Conservation (phyloP, 805 yeast genomes). For the Pichia thaimueangensis region DNA sequence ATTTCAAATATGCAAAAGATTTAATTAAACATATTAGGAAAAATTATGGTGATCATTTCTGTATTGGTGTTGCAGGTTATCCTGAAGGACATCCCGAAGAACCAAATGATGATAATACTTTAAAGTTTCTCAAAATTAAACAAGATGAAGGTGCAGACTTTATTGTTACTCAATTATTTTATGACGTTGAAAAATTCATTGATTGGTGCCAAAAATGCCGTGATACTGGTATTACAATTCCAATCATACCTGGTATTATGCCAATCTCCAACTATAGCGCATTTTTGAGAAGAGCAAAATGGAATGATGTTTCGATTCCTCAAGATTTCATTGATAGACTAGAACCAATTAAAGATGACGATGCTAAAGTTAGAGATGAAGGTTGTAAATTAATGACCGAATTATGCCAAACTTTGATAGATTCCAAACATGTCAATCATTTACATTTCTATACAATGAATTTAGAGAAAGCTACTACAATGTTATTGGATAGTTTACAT, state of each 20-base stretch:
- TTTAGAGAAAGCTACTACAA: slow-evolving; percentile 81
- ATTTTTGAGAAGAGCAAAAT: slow-evolving; percentile 85
- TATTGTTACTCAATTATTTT: slow-evolving; percentile 94
- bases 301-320: slow-evolving; percentile 88
- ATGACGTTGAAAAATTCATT: slow-evolving; percentile 82
- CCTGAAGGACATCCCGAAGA: slow-evolving; percentile 98
- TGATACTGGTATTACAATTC: slow-evolving; percentile 67
- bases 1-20: slow-evolving; percentile 84
- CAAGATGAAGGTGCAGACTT: slow-evolving; percentile 93
- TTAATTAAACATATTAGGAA: slow-evolving; percentile 67
- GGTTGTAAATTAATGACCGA: slow-evolving; percentile 80
- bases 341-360: slow-evolving; percentile 86
- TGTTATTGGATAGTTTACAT: slow-evolving; percentile 74
- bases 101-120: slow-evolving; percentile 43
- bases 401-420: slow-evolving; percentile 70
- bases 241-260: slow-evolving; percentile 97
- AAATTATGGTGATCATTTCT: slow-evolving; percentile 82
- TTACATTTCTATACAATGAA: slow-evolving; percentile 97
- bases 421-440: slow-evolving; percentile 72
- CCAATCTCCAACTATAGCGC: slow-evolving; percentile 95
- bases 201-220: slow-evolving; percentile 72
- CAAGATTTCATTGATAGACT: slow-evolving; percentile 59
- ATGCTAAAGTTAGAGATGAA: slow-evolving; percentile 73
- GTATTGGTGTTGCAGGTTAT: slow-evolving; percentile 94
- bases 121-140: slow-evolving; percentile 71